A percentile compares a stretch with the other conserved stretches of the same genome.
These are phyloP conservation scores for Termitomyces heimii DNA, from an alignment of 768 basidiomycete species.

Conservation along the genomic window DNA sequence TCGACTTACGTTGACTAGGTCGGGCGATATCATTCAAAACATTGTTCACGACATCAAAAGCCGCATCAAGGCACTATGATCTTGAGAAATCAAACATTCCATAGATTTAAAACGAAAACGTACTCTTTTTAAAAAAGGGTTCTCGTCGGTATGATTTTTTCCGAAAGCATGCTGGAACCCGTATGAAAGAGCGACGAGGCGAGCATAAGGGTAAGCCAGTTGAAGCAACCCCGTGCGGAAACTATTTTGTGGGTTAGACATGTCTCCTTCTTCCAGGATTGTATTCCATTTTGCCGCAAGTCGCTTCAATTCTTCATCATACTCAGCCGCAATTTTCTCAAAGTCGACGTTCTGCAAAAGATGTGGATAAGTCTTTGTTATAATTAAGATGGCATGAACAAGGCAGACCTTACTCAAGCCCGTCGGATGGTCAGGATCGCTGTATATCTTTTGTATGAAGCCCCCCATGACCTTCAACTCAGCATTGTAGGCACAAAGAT, in stretches of 20 bases:
- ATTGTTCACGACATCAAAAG: conserved; percentile 56
- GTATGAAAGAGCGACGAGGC: conserved; percentile 65
- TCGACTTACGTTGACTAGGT: conserved; percentile 46
- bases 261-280: conserved; percentile 45
- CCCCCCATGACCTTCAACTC: conserved; percentile 59
- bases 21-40: conserved; percentile 54
- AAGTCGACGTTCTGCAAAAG: conserved; percentile 52
- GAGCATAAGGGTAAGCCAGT: conserved; percentile 61
- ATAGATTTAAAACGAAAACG: conserved; percentile 18
- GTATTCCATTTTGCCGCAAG: conserved; percentile 53
- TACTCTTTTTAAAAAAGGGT: conserved; percentile 61
- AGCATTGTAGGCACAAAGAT: conserved; percentile 71
- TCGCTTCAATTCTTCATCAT: conserved; percentile 61
- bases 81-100: neutral
- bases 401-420: conserved; percentile 64
- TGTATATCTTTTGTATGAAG: conserved; percentile 64
- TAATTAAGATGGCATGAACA: neutral
- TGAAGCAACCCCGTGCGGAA: conserved; percentile 60
- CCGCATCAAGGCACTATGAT: conserved; percentile 58
- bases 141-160: conserved; percentile 55
- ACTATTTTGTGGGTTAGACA: conserved; percentile 45
- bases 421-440: conserved; percentile 66
- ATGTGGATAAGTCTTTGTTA: neutral
- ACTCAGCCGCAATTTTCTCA: conserved; percentile 54
- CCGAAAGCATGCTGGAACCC: conserved; percentile 75